Percentiles rank a stretch among this genome's conserved stretches.
phyloP scores from a whole-genome alignment of 73 alveolate species.

The Paramecium primaurelia region DNA sequence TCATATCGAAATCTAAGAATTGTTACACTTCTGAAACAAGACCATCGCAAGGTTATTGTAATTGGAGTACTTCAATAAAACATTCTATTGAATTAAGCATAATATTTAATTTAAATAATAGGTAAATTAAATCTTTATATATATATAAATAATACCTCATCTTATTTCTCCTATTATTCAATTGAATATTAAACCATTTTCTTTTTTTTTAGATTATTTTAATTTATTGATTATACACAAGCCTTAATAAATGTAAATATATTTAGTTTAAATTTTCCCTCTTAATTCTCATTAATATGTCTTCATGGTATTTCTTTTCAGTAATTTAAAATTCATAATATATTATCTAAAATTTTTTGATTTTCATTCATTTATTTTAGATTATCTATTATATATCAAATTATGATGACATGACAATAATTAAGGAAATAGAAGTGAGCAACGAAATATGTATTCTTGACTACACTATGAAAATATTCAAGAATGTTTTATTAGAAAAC shows the following conservation, averaged over 20 bases:
- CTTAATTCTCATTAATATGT: background rate
- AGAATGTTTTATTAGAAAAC: background rate
- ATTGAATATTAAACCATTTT: background rate
- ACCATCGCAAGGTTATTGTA: background rate
- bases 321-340: no score
- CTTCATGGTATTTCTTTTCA: no score
- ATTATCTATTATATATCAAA: no score
- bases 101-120: background rate
- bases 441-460: background rate
- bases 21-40: conserved; percentile 1
- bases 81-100: conserved; percentile 2
- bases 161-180: background rate
- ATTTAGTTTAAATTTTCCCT: no score
- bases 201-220: background rate
- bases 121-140: background rate
- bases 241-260: background rate
- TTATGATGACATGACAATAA: no score
- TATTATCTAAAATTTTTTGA: no score
- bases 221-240: background rate
- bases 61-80: background rate
- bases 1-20: background rate
- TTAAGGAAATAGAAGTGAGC: background rate
- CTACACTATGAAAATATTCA: background rate
- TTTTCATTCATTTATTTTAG: no score
- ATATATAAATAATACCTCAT: background rate